phyloP scores from a whole-genome alignment of 257 asterid species.

The Lycium barbarum region DNA sequence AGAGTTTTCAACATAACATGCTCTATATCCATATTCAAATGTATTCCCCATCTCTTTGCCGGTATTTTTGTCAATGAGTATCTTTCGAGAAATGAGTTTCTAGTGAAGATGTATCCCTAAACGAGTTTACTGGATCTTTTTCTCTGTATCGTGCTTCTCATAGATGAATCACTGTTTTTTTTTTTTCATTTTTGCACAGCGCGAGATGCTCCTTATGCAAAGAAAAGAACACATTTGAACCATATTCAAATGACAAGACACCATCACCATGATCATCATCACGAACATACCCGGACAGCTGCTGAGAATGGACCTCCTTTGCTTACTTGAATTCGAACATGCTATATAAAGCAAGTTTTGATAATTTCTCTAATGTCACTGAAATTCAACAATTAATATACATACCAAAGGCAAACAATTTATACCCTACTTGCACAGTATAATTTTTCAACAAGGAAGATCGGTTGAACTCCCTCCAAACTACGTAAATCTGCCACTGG shows the following conservation, averaged over 20 bases:
- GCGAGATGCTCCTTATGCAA: constrained; percentile 96
- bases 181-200: constrained; percentile 49
- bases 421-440: not conserved
- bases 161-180: not conserved
- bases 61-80: not conserved
- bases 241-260: constrained; percentile 85
- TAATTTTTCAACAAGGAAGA: not conserved
- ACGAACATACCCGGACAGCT: constrained; percentile 73
- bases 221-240: constrained; percentile 75
- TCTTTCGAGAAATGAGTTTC: not conserved
- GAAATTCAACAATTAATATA: not conserved
- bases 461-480: not conserved
- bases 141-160: not conserved
- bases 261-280: constrained; percentile 36
- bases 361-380: not conserved
- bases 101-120: not conserved
- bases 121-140: not conserved
- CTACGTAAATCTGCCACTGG: not conserved
- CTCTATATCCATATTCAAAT: not conserved
- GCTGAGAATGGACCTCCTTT: constrained; percentile 78
- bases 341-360: not conserved
- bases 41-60: not conserved
- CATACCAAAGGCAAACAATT: not conserved
- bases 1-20: constrained; percentile 15
- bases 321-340: constrained; percentile 40